These are phyloP conservation scores for Ascodesmis nigricans DNA, from an alignment of 495 filamentous ascomycete genomes.

Conservation along the genomic window DNA sequence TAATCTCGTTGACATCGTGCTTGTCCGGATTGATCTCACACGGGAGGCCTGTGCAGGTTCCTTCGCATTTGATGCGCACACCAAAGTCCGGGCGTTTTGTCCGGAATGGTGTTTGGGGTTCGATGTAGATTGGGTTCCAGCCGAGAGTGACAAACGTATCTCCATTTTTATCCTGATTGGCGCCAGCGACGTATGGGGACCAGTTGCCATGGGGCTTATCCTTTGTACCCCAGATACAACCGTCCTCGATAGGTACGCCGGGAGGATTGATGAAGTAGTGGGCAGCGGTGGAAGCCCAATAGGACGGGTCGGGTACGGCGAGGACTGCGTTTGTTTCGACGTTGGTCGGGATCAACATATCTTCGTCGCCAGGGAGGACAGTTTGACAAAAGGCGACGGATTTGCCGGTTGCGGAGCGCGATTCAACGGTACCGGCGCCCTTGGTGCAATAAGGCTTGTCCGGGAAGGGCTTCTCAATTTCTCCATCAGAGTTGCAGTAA, in stretches of 20 bases:
- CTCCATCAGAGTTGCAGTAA: conserved; percentile 45
- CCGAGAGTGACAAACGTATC: conserved; percentile 55
- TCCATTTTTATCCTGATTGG: conserved; percentile 42
- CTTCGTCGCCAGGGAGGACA: conserved; percentile 65
- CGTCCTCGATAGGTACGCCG: conserved; percentile 35
- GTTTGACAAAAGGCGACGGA: conserved; percentile 62
- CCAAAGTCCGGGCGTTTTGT: conserved; percentile 41
- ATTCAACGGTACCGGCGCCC: conserved; percentile 41
- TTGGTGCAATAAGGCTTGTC: conserved; percentile 47
- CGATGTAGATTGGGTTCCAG: conserved; percentile 59
- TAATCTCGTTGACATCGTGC: conserved; percentile 39
- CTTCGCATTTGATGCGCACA: conserved; percentile 42
- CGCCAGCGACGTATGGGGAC: conserved; percentile 57
- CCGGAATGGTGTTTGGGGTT: conserved; percentile 33
- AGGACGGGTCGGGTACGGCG: conserved; percentile 46
- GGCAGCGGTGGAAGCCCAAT: conserved; percentile 53
- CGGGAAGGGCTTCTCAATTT: conserved; percentile 49
- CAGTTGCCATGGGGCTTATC: conserved; percentile 53
- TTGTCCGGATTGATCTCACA: conserved; percentile 49
- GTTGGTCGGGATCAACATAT: conserved; percentile 64
- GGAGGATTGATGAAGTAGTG: conserved; percentile 70
- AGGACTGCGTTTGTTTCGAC: conserved; percentile 33
- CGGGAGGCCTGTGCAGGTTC: conserved; percentile 51
- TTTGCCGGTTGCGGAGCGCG: conserved; percentile 37
- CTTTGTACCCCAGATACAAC: conserved; percentile 49